Conservation (phyloP, 306 rosid species). For the Casuarina equisetifolia region DNA sequence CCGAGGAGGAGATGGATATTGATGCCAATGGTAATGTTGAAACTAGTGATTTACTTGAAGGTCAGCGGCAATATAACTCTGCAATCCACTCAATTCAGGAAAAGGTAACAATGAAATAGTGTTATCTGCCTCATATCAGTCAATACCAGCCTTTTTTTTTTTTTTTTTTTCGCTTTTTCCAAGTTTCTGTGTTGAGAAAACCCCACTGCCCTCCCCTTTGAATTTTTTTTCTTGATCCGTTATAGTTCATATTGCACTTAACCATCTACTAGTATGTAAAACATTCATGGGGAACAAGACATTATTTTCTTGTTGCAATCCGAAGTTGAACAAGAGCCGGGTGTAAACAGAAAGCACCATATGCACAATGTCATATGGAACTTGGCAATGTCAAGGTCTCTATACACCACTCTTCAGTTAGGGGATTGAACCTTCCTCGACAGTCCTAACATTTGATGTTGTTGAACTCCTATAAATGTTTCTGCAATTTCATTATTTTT, state of each 20-base stretch:
- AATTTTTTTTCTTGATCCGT: neutral
- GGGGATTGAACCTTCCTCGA: conserved; percentile 6
- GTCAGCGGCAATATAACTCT: conserved; percentile 96
- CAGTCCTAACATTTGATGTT: neutral
- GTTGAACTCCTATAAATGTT: neutral
- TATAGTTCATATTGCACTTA: neutral
- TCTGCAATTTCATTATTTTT: neutral
- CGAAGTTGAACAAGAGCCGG: neutral
- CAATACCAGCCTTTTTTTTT: neutral
- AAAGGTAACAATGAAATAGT: conserved; percentile 48
- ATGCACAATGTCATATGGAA: neutral
- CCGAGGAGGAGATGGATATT: conserved; percentile 69
- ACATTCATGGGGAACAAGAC: conserved; percentile 1
- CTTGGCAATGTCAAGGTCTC: neutral
- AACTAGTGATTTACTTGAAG: conserved; percentile 89
- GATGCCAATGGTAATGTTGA: conserved; percentile 83
- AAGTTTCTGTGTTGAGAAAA: neutral
- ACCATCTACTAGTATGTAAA: no score
- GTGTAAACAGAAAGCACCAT: neutral
- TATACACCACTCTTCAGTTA: neutral
- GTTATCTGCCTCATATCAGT: neutral
- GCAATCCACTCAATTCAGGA: conserved; percentile 98
- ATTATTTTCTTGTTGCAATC: neutral
- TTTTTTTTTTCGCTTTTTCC: no score
- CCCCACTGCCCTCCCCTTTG: neutral